phyloP scores from a whole-genome alignment of 2,329 filamentous ascomycete genomes.

The Cyclaneusma minus region DNA sequence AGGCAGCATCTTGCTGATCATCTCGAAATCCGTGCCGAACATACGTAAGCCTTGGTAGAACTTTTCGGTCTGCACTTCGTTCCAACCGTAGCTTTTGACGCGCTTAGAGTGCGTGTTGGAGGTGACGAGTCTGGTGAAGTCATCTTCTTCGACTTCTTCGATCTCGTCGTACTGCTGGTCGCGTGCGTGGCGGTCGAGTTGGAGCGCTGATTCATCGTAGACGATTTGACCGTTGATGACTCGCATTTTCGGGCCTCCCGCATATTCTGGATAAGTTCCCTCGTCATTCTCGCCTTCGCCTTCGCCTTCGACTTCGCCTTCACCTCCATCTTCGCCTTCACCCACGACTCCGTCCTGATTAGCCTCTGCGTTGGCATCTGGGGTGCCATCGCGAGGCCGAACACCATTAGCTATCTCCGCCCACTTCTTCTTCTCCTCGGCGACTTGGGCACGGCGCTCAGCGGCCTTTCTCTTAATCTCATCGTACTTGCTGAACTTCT shows the following conservation, averaged over 20 bases:
- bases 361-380: conserved; percentile 2
- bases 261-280: conserved; percentile 5
- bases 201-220: conserved; percentile 49
- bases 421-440: conserved; percentile 17
- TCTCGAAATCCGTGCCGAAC: conserved; percentile 74
- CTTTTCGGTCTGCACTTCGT: conserved; percentile 50
- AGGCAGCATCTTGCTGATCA: conserved; percentile 63
- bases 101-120: conserved; percentile 52
- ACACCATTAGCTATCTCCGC: conserved; percentile 5
- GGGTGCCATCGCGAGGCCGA: conserved; percentile 2
- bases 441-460: conserved; percentile 15
- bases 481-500: conserved; percentile 59
- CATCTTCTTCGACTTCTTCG: conserved; percentile 60
- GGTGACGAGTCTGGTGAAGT: conserved; percentile 59
- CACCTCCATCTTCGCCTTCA: conserved; percentile 2
- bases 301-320: conserved; percentile 4
- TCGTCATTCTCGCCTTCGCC: conserved; percentile 1
- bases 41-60: conserved; percentile 63
- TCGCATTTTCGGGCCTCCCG: conserved; percentile 37
- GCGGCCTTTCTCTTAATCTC: conserved; percentile 51
- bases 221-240: conserved; percentile 61
- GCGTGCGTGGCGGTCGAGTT: conserved; percentile 52
- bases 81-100: conserved; percentile 53
- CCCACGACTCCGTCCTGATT: conserved; percentile 9
- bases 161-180: conserved; percentile 35